phyloP scores from a whole-genome alignment of 768 basidiomycete genomes.

The Dentipellis fragilis region DNA sequence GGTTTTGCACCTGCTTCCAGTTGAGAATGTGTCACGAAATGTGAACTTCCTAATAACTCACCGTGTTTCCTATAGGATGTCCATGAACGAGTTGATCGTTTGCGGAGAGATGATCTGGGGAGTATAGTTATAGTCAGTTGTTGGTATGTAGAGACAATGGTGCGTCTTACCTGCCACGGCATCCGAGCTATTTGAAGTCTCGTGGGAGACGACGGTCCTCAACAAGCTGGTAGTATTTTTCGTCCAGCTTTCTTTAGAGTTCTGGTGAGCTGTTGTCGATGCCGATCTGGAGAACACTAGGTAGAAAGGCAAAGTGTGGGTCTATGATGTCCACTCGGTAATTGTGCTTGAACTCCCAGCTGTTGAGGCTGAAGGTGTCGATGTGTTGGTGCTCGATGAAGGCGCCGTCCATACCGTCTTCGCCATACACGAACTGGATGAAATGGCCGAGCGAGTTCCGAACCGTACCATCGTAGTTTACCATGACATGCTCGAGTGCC shows the following conservation, averaged over 20 bases:
- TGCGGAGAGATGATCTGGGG: conserved; percentile 94
- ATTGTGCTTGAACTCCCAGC: conserved; percentile 79
- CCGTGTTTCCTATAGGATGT: conserved; percentile 97
- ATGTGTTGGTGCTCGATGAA: conserved; percentile 94
- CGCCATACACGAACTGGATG: conserved; percentile 93
- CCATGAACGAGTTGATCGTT: conserved; percentile 99
- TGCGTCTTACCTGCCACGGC: conserved; percentile 67
- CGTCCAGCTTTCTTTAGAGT: conserved; percentile 80
- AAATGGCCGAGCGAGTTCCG: conserved; percentile 95
- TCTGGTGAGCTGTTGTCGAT: conserved; percentile 78
- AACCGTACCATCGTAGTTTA: conserved; percentile 96
- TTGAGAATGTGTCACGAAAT: conserved; percentile 91
- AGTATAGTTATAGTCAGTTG: conserved; percentile 4
- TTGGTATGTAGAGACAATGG: not conserved
- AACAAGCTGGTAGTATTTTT: conserved; percentile 53
- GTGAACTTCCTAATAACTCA: conserved; percentile 98
- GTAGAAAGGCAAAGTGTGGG: conserved; percentile 66
- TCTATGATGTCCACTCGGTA: conserved; percentile 96
- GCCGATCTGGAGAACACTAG: conserved; percentile 75
- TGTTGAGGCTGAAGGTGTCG: conserved; percentile 75
- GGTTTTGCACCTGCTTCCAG: conserved; percentile 94
- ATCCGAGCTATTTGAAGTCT: conserved; percentile 92
- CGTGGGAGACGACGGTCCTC: conserved; percentile 76
- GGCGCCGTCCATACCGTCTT: conserved; percentile 98
- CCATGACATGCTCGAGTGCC: conserved; percentile 94